phyloP scores from a whole-genome alignment of 2,329 filamentous ascomycete genomes.

The Raffaelea deltoideospora region DNA sequence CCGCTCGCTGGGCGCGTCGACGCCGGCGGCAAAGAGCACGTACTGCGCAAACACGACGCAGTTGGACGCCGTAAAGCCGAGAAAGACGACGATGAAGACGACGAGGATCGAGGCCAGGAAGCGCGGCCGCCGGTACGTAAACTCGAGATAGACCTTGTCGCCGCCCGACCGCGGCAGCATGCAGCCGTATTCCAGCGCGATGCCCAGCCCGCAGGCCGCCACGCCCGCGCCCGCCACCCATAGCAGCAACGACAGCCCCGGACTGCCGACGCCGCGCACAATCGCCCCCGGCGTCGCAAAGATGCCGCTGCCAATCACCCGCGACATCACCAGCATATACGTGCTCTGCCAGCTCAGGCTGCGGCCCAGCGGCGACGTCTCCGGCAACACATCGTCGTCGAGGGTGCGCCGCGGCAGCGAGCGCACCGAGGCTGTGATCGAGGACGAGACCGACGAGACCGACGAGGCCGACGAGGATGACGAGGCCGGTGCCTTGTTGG shows the following conservation, averaged over 20 bases:
- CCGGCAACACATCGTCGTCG: too few species aligned
- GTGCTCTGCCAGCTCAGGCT: too few species aligned
- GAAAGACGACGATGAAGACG: conserved; percentile 43
- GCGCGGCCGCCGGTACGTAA: conserved; percentile 42
- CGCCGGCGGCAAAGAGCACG: conserved; percentile 48
- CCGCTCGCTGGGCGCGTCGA: conserved; percentile 50
- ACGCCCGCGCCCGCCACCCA: conserved; percentile 50
- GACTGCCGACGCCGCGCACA: conserved; percentile 38
- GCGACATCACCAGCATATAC: conserved; percentile 51
- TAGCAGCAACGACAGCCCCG: conserved; percentile 47
- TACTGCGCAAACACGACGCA: conserved; percentile 58
- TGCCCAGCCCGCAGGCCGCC: conserved; percentile 44
- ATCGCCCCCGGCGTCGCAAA: conserved; percentile 48
- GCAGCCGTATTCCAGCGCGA: conserved; percentile 52
- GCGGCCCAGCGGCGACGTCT: too few species aligned
- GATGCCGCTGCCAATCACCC: conserved; percentile 52
- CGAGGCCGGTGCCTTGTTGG: too few species aligned
- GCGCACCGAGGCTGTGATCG: too few species aligned
- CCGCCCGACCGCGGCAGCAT: conserved; percentile 49
- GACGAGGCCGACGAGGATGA: too few species aligned
- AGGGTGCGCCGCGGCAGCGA: too few species aligned
- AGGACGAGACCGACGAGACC: too few species aligned
- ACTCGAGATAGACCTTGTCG: conserved; percentile 54
- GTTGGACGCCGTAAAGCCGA: conserved; percentile 52
- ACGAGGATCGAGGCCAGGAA: conserved; percentile 48